Conservation (phyloP, 2,329 filamentous ascomycete species). For the Fusarium austroafricanum region DNA sequence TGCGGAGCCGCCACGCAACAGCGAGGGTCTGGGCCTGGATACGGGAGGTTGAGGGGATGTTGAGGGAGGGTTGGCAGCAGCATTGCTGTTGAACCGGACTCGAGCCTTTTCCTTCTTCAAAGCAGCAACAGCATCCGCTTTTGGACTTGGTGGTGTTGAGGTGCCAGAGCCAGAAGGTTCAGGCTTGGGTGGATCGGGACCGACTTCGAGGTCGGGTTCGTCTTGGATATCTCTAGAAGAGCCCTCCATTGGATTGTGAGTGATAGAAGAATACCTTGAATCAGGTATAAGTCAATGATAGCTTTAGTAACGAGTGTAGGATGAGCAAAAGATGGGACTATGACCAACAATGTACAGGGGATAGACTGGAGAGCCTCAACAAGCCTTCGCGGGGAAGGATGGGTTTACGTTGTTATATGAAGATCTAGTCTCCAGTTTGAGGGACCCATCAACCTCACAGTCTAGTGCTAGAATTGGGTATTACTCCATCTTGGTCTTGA, state of each 20-base stretch:
- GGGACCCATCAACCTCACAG: constrained; percentile 18
- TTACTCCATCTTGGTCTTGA: not conserved
- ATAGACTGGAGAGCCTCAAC: constrained; percentile 19
- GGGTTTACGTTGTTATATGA: constrained; percentile 34
- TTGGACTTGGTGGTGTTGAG: constrained; percentile 27
- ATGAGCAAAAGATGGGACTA: constrained; percentile 25
- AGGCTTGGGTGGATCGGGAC: constrained; percentile 19
- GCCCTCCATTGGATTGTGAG: constrained; percentile 35
- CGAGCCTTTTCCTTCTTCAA: constrained; percentile 58
- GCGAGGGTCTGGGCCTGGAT: constrained; percentile 54
- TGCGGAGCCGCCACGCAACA: constrained; percentile 57
- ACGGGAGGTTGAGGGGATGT: constrained; percentile 22
- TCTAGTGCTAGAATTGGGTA: constrained; percentile 5
- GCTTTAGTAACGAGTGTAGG: constrained; percentile 25
- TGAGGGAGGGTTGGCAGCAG: constrained; percentile 49
- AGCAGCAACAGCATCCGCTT: constrained; percentile 27
- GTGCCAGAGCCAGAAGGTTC: not conserved
- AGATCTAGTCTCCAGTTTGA: not conserved
- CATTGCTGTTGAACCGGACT: constrained; percentile 62
- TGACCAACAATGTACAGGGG: constrained; percentile 21
- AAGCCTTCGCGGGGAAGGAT: constrained; percentile 29
- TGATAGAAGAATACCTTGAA: not conserved
- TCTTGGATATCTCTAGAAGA: constrained; percentile 35
- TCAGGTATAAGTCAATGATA: not conserved
- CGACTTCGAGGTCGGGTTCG: constrained; percentile 40